These are phyloP conservation scores for Salix exigua DNA, from an alignment of 345 rosid genomes.

Conservation along the genomic window DNA sequence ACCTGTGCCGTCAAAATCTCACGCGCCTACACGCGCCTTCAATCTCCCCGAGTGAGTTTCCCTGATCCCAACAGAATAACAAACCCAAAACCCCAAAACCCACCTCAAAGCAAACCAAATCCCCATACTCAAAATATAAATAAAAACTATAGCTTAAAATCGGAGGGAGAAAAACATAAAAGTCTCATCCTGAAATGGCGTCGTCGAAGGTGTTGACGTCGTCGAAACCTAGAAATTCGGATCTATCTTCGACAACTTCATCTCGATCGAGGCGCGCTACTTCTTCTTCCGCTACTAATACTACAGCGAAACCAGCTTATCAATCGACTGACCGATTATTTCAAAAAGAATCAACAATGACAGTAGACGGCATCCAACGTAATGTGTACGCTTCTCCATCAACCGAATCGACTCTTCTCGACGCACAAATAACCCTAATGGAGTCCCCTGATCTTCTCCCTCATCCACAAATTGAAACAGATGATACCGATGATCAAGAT, in stretches of 20 bases:
- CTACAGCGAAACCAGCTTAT: not conserved
- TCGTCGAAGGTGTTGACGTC: slow-evolving; percentile 64
- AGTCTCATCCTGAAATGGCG: slow-evolving; percentile 43
- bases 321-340: slow-evolving; percentile 30
- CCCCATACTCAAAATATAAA: slow-evolving; percentile 1
- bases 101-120: not conserved
- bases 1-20: not conserved
- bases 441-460: slow-evolving; percentile 27
- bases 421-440: slow-evolving; percentile 35
- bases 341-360: slow-evolving; percentile 29
- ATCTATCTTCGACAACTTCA: slow-evolving; percentile 29
- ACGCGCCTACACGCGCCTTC: slow-evolving; percentile 8
- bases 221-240: slow-evolving; percentile 57
- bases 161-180: not conserved
- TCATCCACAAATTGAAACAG: not conserved
- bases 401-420: slow-evolving; percentile 44
- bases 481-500: not conserved
- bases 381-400: slow-evolving; percentile 28
- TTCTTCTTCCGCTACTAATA: slow-evolving; percentile 36
- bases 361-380: slow-evolving; percentile 43
- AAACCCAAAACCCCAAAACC: slow-evolving; percentile 13
- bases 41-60: slow-evolving; percentile 7
- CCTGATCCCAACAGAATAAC: slow-evolving; percentile 39
- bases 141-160: slow-evolving; percentile 9
- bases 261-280: slow-evolving; percentile 44